Conservation (phyloP, 2,329 filamentous ascomycete species). For the Fusarium odoratissimum region DNA sequence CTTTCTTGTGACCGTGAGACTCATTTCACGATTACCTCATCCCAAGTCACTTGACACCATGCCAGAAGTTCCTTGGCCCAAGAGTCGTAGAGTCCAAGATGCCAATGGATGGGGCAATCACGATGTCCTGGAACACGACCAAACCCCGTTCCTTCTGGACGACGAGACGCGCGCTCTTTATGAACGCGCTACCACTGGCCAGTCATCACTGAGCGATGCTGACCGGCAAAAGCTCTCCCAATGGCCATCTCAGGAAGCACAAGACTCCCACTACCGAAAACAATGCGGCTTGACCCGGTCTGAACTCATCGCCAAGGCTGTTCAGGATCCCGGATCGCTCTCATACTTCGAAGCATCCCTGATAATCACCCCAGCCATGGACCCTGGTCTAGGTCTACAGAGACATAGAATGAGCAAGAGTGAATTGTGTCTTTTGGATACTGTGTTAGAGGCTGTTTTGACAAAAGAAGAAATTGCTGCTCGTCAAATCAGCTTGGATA, state of each 20-base stretch:
- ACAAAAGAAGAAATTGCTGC: background rate
- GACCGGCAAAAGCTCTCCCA: background rate
- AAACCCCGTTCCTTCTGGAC: background rate
- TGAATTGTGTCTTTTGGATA: background rate
- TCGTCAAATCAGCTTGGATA: background rate
- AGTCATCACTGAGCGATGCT: background rate
- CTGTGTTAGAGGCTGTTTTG: background rate
- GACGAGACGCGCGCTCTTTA: background rate
- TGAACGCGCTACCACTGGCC: background rate
- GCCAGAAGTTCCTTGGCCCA: background rate
- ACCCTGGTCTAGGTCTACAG: too few species aligned
- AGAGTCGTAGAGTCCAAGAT: too few species aligned
- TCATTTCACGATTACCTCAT: background rate
- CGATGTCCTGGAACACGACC: too few species aligned
- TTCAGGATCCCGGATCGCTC: background rate
- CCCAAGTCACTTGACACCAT: background rate
- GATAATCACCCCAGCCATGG: background rate
- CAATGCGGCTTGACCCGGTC: background rate
- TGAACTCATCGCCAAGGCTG: background rate
- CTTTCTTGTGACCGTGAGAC: background rate
- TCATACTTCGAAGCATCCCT: background rate
- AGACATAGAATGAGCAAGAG: too few species aligned
- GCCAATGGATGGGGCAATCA: too few species aligned
- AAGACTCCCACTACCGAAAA: background rate
- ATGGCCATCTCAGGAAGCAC: too few species aligned